A percentile compares a stretch with the other conserved stretches of the same genome.
Evolutionary conservation across 2,329 filamentous ascomycete species (phyloP).

Genomic region (Penicillium italicum): DNA sequence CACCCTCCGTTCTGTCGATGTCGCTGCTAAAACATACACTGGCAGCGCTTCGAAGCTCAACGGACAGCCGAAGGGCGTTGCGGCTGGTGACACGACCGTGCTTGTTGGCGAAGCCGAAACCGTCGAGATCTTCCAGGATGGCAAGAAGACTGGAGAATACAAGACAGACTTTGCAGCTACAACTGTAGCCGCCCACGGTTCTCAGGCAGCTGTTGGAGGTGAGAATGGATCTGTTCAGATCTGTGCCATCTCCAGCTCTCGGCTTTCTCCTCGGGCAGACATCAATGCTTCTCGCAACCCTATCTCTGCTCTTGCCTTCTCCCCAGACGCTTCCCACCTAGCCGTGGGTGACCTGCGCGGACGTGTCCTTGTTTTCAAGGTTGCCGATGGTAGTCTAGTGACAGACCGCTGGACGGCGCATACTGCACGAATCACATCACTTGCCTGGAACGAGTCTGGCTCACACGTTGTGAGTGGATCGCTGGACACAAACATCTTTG

Average conservation of each 20-base stretch:
- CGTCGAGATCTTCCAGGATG: slow-evolving; percentile 58
- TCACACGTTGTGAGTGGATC: slow-evolving; percentile 79
- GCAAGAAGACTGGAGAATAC: slow-evolving; percentile 57
- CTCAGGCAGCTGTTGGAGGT: slow-evolving; percentile 70
- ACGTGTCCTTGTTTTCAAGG: slow-evolving; percentile 80
- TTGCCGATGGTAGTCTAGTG: slow-evolving; percentile 64
- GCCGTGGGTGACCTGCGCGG: slow-evolving; percentile 80
- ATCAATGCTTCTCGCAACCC: slow-evolving; percentile 66
- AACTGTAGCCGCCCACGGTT: slow-evolving; percentile 66
- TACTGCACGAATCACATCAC: slow-evolving; percentile 62
- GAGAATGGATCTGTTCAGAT: slow-evolving; percentile 72
- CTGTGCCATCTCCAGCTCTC: slow-evolving; percentile 61
- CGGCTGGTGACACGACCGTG: slow-evolving; percentile 51
- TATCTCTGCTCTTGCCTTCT: slow-evolving; percentile 81
- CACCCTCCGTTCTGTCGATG: slow-evolving; percentile 73
- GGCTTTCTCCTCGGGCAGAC: slow-evolving; percentile 52
- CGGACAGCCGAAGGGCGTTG: slow-evolving; percentile 75
- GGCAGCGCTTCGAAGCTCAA: slow-evolving; percentile 65
- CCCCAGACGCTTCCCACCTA: slow-evolving; percentile 68
- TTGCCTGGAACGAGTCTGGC: slow-evolving; percentile 74
- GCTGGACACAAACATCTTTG: slow-evolving; percentile 85
- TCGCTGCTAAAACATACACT: slow-evolving; percentile 69
- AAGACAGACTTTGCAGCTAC: slow-evolving; percentile 63
- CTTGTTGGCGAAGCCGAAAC: slow-evolving; percentile 59
- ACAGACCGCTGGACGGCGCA: slow-evolving; percentile 77